phyloP scores from a whole-genome alignment of 192 early-diverging fungal genomes.

The Nowakowskiella sp. region DNA sequence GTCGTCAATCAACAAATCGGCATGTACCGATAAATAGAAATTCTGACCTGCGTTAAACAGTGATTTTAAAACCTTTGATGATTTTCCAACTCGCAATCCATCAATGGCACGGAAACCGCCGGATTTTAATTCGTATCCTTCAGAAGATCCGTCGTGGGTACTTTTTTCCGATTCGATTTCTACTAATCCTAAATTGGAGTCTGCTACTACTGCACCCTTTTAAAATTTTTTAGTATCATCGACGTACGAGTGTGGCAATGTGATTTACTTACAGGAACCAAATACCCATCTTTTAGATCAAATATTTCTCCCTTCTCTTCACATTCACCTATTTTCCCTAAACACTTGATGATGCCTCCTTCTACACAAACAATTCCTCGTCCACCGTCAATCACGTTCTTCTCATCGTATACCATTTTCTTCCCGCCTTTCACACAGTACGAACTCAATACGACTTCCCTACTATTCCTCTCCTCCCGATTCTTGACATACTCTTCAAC shows the following conservation, averaged over 20 bases:
- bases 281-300: constrained; percentile 52
- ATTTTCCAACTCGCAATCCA: constrained; percentile 50
- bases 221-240: too few relatives aligned
- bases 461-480: background rate
- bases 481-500: background rate
- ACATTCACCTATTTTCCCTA: constrained; percentile 21
- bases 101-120: constrained; percentile 45
- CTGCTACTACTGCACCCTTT: too few relatives aligned
- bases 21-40: constrained; percentile 2
- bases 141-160: constrained; percentile 48
- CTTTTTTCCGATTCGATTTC: constrained; percentile 55
- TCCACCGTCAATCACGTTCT: constrained; percentile 18
- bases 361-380: constrained; percentile 28
- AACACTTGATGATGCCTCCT: constrained; percentile 48
- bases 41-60: background rate
- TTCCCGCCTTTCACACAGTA: constrained; percentile 1
- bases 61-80: background rate
- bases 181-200: constrained; percentile 48
- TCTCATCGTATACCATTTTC: constrained; percentile 4
- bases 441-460: background rate
- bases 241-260: constrained; percentile 32
- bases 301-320: constrained; percentile 17
- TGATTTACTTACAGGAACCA: constrained; percentile 45
- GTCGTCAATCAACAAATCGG: constrained; percentile 6
- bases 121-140: constrained; percentile 17